These are phyloP conservation scores for Pittosporum tobira DNA, from an alignment of 129 eudicot species.

Conservation along the genomic window DNA sequence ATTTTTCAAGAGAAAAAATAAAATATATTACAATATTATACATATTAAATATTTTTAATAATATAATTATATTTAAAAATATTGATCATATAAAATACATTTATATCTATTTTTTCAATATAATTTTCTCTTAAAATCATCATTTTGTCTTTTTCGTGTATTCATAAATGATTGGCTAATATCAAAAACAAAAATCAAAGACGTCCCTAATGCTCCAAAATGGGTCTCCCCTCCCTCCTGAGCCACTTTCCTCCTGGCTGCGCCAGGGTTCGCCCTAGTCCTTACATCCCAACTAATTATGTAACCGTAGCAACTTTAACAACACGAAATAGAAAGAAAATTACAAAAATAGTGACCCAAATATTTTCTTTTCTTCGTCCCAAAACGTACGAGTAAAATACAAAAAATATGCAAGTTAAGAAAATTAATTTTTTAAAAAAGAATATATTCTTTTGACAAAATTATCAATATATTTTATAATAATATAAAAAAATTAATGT, in stretches of 20 bases:
- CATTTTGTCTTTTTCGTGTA: neutral
- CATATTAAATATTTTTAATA: too few species aligned
- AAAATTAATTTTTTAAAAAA: neutral
- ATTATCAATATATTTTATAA: too few species aligned
- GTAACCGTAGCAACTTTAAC: constrained; percentile 5
- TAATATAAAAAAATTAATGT: too few species aligned
- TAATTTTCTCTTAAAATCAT: neutral
- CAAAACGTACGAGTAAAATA: too few species aligned
- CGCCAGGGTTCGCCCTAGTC: constrained; percentile 9
- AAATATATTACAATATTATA: too few species aligned
- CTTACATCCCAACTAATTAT: constrained; percentile 16
- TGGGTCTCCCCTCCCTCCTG: constrained; percentile 12
- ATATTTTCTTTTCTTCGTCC: too few species aligned
- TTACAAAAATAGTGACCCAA: too few species aligned
- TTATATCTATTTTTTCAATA: too few species aligned
- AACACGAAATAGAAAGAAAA: constrained; percentile 5
- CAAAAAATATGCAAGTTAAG: neutral
- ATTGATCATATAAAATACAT: too few species aligned
- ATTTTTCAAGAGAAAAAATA: too few species aligned
- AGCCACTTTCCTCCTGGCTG: constrained; percentile 12
- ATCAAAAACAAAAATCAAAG: constrained; percentile 9
- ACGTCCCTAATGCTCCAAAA: constrained; percentile 29
- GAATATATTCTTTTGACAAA: too few species aligned
- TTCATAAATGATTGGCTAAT: neutral
- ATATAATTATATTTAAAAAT: too few species aligned